Evolutionary conservation across 2,329 filamentous ascomycete genomes (phyloP), one percentile per base, ranked within the genome.

Genomic region (Colletotrichum tanaceti): DNA sequence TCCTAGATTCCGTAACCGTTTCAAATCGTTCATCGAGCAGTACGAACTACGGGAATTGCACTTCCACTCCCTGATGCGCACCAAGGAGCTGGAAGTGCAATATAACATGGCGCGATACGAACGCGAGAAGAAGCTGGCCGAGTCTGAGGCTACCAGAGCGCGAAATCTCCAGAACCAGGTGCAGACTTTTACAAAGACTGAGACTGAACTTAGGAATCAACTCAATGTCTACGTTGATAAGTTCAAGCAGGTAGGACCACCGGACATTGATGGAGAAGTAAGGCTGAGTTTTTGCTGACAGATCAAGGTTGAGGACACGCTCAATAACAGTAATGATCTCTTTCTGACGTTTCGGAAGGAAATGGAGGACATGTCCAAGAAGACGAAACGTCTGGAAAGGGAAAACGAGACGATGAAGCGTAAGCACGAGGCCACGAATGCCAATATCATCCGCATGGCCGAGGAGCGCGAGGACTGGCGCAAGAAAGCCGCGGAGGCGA

Each of bases 311-410:
- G 95, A 98, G 87, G 96, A 98, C 81, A 98, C 95, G 44, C 87
- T 98, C 59, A 98, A 98, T 82, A 98, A 98, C 78, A 97, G 93
- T 80, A 98, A 98, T 83, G 96, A 98, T 78, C 85, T 98, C 62
- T 98, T 98, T 80, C 84, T 98, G 73, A 98, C 96, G 0, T 98
- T 98, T 81, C 89, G 95, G 63, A 98, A 97, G 82, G 96, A 98
- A 81, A 98, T 98, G 94, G 96, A 98, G 81, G 96, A 98, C 77
- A 98, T 98, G 94, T 97, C 94, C 0, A 98, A 98, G 83, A 98
- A 98, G 83, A 97, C 95, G 6, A 98, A 98, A 81, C 91, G 94
- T 32, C 85, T 99, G 61, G 96, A 99, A 79, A 97, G 97, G 81
- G 96, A 99, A 77, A 98, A 99, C 75, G 91, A 96, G 74, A 91